These are phyloP conservation scores for Rhizopogon roseolus DNA, from an alignment of 768 basidiomycete genomes.

Conservation along the genomic window DNA sequence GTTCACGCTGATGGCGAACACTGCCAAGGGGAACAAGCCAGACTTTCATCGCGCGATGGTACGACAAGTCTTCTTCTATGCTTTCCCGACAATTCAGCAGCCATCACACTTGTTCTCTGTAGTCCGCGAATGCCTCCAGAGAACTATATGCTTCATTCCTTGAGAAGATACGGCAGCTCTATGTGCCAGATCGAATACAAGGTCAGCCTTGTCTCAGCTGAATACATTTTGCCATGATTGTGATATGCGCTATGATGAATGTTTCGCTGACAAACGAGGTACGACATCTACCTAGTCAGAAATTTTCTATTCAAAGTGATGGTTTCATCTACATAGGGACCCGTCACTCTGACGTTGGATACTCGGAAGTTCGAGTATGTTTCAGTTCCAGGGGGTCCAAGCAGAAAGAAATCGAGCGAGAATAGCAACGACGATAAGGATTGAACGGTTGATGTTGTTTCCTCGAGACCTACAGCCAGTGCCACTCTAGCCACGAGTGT, in stretches of 20 bases:
- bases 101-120: not conserved
- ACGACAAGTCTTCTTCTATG: slow-evolving; percentile 13
- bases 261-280: slow-evolving; percentile 88
- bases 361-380: slow-evolving; percentile 75
- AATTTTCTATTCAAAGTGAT: not conserved
- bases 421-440: not conserved
- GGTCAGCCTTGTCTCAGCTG: slow-evolving; percentile 38
- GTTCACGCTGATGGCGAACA: slow-evolving; percentile 86
- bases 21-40: slow-evolving; percentile 83
- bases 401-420: not conserved
- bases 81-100: not conserved
- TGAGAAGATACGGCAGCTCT: slow-evolving; percentile 56
- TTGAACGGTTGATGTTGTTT: not conserved
- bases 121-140: slow-evolving; percentile 67
- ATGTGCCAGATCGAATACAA: slow-evolving; percentile 74
- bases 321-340: slow-evolving; percentile 46
- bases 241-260: slow-evolving; percentile 77
- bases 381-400: slow-evolving; percentile 11
- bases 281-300: slow-evolving; percentile 13
- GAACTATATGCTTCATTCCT: slow-evolving; percentile 71
- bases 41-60: slow-evolving; percentile 96
- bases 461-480: not conserved
- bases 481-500: not conserved
- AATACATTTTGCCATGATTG: not conserved
- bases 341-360: slow-evolving; percentile 82